These are phyloP conservation scores for Citropsis articulata DNA, from an alignment of 345 rosid genomes.

Conservation along the genomic window DNA sequence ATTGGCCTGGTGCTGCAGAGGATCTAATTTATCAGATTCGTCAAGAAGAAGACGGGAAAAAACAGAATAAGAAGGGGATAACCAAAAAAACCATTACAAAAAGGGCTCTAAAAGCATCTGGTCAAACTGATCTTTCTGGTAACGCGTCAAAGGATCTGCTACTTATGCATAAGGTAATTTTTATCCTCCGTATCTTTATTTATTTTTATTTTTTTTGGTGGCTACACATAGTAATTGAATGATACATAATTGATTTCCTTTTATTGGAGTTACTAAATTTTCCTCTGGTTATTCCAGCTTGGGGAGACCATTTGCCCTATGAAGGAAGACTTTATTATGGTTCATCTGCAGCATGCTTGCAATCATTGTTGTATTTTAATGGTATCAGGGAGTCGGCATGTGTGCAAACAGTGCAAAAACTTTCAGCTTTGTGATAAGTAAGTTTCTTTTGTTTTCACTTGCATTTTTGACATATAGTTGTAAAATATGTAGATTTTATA, in stretches of 20 bases:
- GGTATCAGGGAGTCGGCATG: constrained; percentile 91
- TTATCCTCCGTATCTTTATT: constrained; percentile 11
- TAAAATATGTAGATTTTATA: not conserved
- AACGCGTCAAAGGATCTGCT: constrained; percentile 88
- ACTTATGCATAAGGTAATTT: constrained; percentile 87
- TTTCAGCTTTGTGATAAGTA: constrained; percentile 94
- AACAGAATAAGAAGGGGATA: constrained; percentile 78
- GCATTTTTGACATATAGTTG: constrained; percentile 6
- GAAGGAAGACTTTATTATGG: constrained; percentile 99
- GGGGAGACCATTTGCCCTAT: constrained; percentile 96
- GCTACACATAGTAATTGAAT: not conserved
- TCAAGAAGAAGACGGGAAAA: constrained; percentile 95
- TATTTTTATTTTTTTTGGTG: not conserved
- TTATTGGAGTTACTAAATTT: not conserved
- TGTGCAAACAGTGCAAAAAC: constrained; percentile 88
- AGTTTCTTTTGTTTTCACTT: constrained; percentile 29
- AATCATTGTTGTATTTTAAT: constrained; percentile 82
- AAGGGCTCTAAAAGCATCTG: constrained; percentile 96
- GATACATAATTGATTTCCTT: not conserved
- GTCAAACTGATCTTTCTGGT: constrained; percentile 89
- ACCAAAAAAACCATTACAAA: constrained; percentile 84
- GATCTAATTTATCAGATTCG: constrained; percentile 83
- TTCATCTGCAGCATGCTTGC: constrained; percentile 93
- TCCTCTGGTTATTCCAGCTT: constrained; percentile 51
- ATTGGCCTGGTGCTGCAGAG: constrained; percentile 99